These are phyloP conservation scores for Dendrothele bispora DNA, from an alignment of 768 basidiomycete genomes.

Conservation along the genomic window DNA sequence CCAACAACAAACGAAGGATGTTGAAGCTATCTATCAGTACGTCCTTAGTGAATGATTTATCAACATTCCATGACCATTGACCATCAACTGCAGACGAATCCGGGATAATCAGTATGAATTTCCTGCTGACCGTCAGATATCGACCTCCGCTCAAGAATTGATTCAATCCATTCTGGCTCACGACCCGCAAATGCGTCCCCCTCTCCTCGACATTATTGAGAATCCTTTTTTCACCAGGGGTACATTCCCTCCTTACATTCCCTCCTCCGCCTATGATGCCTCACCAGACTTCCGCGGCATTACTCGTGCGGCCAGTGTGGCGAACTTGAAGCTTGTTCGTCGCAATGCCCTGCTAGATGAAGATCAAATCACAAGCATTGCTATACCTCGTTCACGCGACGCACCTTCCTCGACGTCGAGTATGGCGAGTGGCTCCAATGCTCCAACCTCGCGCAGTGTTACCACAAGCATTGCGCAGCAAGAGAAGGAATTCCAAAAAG, in stretches of 20 bases:
- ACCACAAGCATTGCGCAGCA: slow-evolving; percentile 74
- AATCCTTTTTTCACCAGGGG: slow-evolving; percentile 85
- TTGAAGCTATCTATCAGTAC: slow-evolving; percentile 93
- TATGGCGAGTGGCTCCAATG: slow-evolving; percentile 9
- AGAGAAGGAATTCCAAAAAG: slow-evolving; percentile 96
- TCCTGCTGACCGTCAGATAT: slow-evolving; percentile 73
- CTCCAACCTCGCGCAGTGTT: slow-evolving; percentile 33
- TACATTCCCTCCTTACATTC: slow-evolving; percentile 79
- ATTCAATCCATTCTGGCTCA: slow-evolving; percentile 85
- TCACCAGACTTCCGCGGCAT: slow-evolving; percentile 77
- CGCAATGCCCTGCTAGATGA: slow-evolving; percentile 64
- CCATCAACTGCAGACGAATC: slow-evolving; percentile 68
- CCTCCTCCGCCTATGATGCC: slow-evolving; percentile 71
- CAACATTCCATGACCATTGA: too few relatives aligned
- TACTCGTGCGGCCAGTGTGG: slow-evolving; percentile 54
- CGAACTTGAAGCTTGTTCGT: slow-evolving; percentile 71
- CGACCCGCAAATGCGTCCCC: slow-evolving; percentile 79
- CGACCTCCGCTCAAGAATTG: slow-evolving; percentile 70
- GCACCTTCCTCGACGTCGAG: slow-evolving; percentile 14
- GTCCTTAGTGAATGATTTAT: too few relatives aligned
- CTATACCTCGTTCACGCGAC: slow-evolving; percentile 43
- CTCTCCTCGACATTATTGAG: slow-evolving; percentile 80
- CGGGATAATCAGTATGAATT: slow-evolving; percentile 93
- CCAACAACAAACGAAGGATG: slow-evolving; percentile 97
- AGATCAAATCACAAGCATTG: slow-evolving; percentile 47